Percentiles rank a stretch among this genome's conserved stretches.
phyloP scores from a whole-genome alignment of 2,329 filamentous ascomycete genomes.

The Venturia effusa region DNA sequence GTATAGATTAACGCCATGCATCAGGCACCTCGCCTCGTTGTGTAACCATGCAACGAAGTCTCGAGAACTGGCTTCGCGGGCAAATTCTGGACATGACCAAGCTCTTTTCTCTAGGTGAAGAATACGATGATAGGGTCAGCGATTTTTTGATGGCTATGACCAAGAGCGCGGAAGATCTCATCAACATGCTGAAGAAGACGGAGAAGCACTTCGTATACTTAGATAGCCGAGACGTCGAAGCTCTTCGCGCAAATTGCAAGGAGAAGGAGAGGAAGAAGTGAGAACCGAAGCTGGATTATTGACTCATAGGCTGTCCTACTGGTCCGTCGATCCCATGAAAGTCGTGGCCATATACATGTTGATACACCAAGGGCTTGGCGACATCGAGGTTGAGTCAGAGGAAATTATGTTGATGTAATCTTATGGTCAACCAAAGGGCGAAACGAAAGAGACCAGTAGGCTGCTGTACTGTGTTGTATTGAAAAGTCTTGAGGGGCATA shows the following conservation, averaged over 20 bases:
- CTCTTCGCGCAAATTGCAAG: not conserved
- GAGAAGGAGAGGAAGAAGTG: not conserved
- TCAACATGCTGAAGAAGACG: not conserved
- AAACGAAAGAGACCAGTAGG: not conserved
- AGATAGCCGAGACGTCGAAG: not conserved
- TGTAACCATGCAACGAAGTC: not conserved
- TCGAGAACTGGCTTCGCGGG: not conserved
- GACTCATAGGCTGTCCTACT: not conserved
- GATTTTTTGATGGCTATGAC: not conserved
- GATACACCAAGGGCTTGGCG: not conserved
- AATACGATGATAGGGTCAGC: not conserved
- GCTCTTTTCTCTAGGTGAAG: not conserved
- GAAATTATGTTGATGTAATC: too few species aligned
- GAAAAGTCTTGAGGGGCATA: not conserved
- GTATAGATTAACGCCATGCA: too few species aligned
- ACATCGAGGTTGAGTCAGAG: too few species aligned
- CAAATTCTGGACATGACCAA: not conserved
- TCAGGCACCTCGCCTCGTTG: not conserved
- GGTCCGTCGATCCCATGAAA: too few species aligned
- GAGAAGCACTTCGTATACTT: not conserved
- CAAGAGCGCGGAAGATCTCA: not conserved
- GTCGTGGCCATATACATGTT: too few species aligned
- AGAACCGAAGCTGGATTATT: not conserved
- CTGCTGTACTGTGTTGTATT: not conserved
- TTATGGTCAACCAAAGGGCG: too few species aligned